Base-by-base conservation (phyloP, 2,329 filamentous ascomycete genomes). In the Trichoderma koningii region DNA sequence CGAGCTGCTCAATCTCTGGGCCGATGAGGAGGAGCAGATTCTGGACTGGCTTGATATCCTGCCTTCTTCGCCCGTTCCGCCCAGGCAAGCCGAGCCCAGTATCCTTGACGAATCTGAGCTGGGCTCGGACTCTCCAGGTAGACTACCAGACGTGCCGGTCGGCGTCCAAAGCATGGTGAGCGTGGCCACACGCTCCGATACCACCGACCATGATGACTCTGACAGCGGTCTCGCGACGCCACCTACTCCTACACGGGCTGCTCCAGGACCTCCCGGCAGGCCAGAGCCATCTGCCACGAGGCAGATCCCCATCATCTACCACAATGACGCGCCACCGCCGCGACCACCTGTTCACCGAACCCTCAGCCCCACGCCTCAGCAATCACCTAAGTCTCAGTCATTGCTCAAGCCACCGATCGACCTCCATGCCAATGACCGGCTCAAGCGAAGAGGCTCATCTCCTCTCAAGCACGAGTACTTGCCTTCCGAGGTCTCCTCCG, bases 381-480 rank as follows among this genome's bases (percentile, higher is more conserved):
- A 55, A 73, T 68, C 55, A 7, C 65, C 62, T 47, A 69, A 69
- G 30, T 59, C 69, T n/a, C 45, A 52, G 55, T 70, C 65, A 68
- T 67, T 68, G 60, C 69, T 66, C 66, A 69, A 66, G 63, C 69
- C 64, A 12, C 69, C 56, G 67, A 68, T 66, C 82, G 88, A 79
- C 70, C 76, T 70, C 74, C 78, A 74, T 34, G 76, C 71, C 69
- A 75, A 75, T 38, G 72, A 71, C 68, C 82, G 75, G 75, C 69
- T 86, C 23, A 85, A 89, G 73, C 87, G 93, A 51, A 87, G 93
- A 19, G 90, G 88, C 1, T 98, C 95, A 0, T 99, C 95, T 1
- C 95, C 95, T 0, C 81, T 99, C 56, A 99, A 99, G 79, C 94
- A 98, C 74, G 94, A 99, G 78, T 99, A 97, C 72, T 89, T 93